Conservation (phyloP, 495 filamentous ascomycete species). For the Cryomyces minteri region DNA sequence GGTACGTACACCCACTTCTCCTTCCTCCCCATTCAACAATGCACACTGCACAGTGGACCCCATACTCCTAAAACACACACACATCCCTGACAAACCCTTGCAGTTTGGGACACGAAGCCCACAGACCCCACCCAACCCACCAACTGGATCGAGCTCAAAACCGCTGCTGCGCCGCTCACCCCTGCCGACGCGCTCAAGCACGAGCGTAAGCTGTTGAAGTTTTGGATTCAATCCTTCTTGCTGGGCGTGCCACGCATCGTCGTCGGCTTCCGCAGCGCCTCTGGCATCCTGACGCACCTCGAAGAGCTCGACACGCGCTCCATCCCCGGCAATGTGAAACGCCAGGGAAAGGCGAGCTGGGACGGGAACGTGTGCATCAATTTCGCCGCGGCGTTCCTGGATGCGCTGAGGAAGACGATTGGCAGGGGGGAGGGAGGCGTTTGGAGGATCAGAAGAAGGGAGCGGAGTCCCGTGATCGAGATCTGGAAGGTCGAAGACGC, state of each 20-base stretch:
- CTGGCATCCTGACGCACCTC: conserved; percentile 50
- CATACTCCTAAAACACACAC: no score
- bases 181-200: conserved; percentile 48
- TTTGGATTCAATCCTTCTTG: conserved; percentile 92
- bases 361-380: conserved; percentile 85
- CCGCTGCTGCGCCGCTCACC: conserved; percentile 37
- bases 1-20: conserved; percentile 26
- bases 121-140: conserved; percentile 41
- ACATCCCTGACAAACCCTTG: not conserved
- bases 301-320: conserved; percentile 60
- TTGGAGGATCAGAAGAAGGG: conserved; percentile 56
- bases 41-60: no score
- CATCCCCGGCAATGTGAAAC: conserved; percentile 57
- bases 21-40: not conserved
- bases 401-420: conserved; percentile 47
- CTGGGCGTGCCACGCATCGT: conserved; percentile 83
- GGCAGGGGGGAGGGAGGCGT: conserved; percentile 55
- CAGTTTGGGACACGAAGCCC: conserved; percentile 75
- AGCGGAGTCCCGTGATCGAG: conserved; percentile 40
- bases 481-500: conserved; percentile 52
- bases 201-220: conserved; percentile 80
- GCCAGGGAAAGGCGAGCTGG: conserved; percentile 47
- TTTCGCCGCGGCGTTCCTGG: conserved; percentile 57
- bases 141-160: conserved; percentile 93
- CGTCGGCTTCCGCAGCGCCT: conserved; percentile 62